Percentiles rank a stretch among this genome's conserved stretches.
phyloP scores from a whole-genome alignment of 331 rosid genomes.

The Prunus yedoensis region DNA sequence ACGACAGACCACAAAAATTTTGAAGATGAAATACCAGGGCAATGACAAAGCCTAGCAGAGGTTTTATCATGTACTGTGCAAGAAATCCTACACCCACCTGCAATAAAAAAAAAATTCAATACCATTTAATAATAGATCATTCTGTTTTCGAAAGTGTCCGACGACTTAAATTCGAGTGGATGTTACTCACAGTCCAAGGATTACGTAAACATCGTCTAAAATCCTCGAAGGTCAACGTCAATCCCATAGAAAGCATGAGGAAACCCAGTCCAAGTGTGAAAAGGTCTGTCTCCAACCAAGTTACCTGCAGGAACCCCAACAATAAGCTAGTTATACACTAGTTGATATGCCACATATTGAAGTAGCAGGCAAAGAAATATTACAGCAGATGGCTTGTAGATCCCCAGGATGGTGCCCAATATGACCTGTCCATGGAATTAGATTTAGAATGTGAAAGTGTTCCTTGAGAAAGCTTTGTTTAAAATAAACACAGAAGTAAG shows the following conservation, averaged over 20 bases:
- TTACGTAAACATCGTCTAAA: conserved; percentile 84
- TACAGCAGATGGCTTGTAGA: conserved; percentile 93
- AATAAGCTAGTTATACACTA: conserved; percentile 27
- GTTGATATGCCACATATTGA: conserved; percentile 28
- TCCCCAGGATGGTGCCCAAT: conserved; percentile 78
- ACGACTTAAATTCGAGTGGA: neutral
- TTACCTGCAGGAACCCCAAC: conserved; percentile 56
- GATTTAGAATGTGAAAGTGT: conserved; percentile 24
- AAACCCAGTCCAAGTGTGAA: conserved; percentile 86
- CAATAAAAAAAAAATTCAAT: conserved; percentile 30
- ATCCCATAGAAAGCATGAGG: conserved; percentile 97
- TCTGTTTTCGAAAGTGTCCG: neutral
- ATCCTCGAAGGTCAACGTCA: conserved; percentile 91
- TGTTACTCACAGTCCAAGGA: conserved; percentile 83
- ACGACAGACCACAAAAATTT: neutral
- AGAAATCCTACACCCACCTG: conserved; percentile 99
- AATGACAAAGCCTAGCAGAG: conserved; percentile 78
- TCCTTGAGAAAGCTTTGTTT: conserved; percentile 15
- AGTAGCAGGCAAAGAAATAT: conserved; percentile 28
- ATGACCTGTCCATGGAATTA: conserved; percentile 61
- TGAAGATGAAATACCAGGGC: conserved; percentile 54
- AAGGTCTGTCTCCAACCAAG: conserved; percentile 89
- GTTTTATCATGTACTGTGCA: conserved; percentile 88
- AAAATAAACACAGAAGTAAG: conserved; percentile 9
- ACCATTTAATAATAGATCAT: conserved; percentile 8